Conservation (phyloP, 352 stramenopile species). For the Globisporangium echinulatum region DNA sequence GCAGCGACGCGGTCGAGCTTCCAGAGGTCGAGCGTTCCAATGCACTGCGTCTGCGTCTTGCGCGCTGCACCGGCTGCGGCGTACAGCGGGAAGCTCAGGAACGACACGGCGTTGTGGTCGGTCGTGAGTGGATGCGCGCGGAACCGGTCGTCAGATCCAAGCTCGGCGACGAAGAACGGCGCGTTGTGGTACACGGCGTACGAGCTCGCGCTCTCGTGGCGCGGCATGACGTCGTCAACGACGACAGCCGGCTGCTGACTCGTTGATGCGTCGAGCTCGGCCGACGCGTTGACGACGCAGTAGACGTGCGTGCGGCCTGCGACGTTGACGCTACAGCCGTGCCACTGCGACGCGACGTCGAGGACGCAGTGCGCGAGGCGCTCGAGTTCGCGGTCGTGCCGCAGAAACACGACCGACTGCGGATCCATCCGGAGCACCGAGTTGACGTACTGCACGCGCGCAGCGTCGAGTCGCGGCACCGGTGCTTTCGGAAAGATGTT, state of each 20-base stretch:
- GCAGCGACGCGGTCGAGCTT: slow-evolving; percentile 40
- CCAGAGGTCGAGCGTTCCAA: slow-evolving; percentile 71
- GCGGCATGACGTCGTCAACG: slow-evolving; percentile 47
- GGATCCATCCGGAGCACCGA: slow-evolving; percentile 53
- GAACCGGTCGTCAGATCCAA: slow-evolving; percentile 56
- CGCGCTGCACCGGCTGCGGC: slow-evolving; percentile 10
- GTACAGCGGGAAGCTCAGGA: slow-evolving; percentile 72
- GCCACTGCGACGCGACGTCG: slow-evolving; percentile 52
- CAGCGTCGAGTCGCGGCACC: slow-evolving; percentile 23
- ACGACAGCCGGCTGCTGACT: slow-evolving; percentile 28
- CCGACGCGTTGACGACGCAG: slow-evolving; percentile 50
- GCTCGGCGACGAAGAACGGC: slow-evolving; percentile 62
- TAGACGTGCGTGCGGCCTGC: slow-evolving; percentile 52
- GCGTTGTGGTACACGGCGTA: slow-evolving; percentile 63
- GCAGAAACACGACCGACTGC: slow-evolving; percentile 49
- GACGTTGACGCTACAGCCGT: slow-evolving; percentile 66
- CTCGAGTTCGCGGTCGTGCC: slow-evolving; percentile 45
- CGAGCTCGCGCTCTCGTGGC: slow-evolving; percentile 59
- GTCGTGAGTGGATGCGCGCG: slow-evolving; percentile 58
- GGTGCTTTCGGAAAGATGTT: slow-evolving; percentile 78
- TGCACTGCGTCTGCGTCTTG: slow-evolving; percentile 24
- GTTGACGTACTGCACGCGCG: slow-evolving; percentile 47
- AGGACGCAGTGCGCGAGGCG: slow-evolving; percentile 41
- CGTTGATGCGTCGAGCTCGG: slow-evolving; percentile 23
- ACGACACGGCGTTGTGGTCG: slow-evolving; percentile 47